These are phyloP conservation scores for Candida xiaguanensis DNA, from an alignment of 805 yeast species.

Conservation along the genomic window DNA sequence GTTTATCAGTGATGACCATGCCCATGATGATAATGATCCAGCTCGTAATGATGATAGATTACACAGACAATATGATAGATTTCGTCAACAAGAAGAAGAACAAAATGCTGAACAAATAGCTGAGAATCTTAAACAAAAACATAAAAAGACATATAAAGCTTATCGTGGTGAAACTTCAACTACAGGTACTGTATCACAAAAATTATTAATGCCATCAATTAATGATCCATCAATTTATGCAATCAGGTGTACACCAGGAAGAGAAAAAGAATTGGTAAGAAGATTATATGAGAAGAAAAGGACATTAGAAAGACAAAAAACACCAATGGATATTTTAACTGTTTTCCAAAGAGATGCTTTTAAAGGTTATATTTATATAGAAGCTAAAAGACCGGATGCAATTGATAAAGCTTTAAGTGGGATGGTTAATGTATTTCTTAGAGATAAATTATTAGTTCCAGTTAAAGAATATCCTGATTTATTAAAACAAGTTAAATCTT, in stretches of 20 bases:
- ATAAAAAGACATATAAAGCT: slow-evolving; percentile 80
- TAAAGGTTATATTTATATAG: slow-evolving; percentile 87
- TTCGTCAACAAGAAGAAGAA: slow-evolving; percentile 81
- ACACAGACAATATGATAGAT: slow-evolving; percentile 87
- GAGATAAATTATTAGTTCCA: slow-evolving; percentile 82
- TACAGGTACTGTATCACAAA: slow-evolving; percentile 72
- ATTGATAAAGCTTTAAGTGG: slow-evolving; percentile 86
- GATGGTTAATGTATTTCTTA: slow-evolving; percentile 75
- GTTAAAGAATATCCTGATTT: slow-evolving; percentile 93
- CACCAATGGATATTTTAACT: slow-evolving; percentile 79
- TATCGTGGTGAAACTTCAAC: slow-evolving; percentile 79
- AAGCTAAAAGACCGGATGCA: slow-evolving; percentile 90
- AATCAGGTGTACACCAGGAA: slow-evolving; percentile 86
- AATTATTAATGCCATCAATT: slow-evolving; percentile 89
- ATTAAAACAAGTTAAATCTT: slow-evolving; percentile 81
- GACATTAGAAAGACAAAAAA: slow-evolving; percentile 68
- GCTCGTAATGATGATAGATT: slow-evolving; percentile 62
- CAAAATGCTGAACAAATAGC: slow-evolving; percentile 95
- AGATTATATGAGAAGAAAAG: slow-evolving; percentile 80
- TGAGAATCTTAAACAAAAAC: slow-evolving; percentile 84
- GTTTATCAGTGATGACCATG: slow-evolving; percentile 72
- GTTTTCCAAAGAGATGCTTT: slow-evolving; percentile 94
- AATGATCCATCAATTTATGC: slow-evolving; percentile 97
- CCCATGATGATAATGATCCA: slow-evolving; percentile 39
- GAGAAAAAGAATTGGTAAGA: slow-evolving; percentile 86